Conservation (phyloP, 1,284 basidiomycete species). For the Lentinula novae-zelandiae region DNA sequence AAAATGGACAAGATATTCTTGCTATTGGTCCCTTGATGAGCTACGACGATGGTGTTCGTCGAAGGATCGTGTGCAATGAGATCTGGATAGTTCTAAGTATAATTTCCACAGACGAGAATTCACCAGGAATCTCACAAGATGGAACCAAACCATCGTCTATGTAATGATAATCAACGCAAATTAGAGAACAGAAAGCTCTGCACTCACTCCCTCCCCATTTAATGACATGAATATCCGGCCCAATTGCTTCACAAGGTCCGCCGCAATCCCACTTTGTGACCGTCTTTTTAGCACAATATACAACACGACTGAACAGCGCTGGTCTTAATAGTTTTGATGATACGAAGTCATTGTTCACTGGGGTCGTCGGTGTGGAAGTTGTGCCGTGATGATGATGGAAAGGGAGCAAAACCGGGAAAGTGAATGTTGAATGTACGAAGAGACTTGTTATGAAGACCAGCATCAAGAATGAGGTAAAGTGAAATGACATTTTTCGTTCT, state of each 20-base stretch:
- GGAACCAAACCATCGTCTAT: not conserved
- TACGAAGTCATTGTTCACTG: not conserved
- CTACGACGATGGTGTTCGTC: conserved; percentile 37
- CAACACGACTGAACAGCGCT: not conserved
- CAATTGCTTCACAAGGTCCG: not conserved
- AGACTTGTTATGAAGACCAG: not conserved
- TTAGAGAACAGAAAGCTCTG: not conserved
- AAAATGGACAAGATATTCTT: conserved; percentile 35
- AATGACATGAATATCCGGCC: not conserved
- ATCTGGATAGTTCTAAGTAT: conserved; percentile 22
- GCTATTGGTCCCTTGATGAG: conserved; percentile 43
- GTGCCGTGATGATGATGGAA: not conserved
- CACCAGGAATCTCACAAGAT: not conserved
- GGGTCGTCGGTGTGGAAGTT: not conserved
- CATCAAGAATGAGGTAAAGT: conserved; percentile 18
- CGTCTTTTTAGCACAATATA: not conserved
- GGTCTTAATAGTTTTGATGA: not conserved
- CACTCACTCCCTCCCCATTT: not conserved
- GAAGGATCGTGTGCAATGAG: conserved; percentile 38
- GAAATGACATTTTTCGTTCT: not conserved
- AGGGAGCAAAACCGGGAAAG: not conserved
- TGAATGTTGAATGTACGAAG: not conserved
- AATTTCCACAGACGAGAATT: not conserved
- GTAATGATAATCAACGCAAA: not conserved
- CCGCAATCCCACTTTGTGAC: not conserved